These are phyloP conservation scores for Verticillium tricorpus DNA, from an alignment of 2,329 filamentous ascomycete genomes.

Conservation along the genomic window DNA sequence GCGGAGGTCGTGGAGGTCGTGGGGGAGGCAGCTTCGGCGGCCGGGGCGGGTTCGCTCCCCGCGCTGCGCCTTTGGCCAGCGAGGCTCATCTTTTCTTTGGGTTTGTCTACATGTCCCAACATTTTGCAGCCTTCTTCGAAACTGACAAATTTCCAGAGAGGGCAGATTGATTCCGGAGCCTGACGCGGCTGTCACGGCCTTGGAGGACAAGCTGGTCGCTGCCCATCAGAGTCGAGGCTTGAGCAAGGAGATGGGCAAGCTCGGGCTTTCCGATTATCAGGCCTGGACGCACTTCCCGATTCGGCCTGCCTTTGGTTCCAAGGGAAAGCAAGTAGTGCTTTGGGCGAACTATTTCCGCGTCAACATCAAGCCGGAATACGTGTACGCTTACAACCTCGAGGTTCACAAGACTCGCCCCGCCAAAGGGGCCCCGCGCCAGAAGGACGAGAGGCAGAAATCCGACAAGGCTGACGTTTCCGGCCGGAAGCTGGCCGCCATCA, in stretches of 20 bases:
- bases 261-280: conserved; percentile 20
- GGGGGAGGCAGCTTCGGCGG: conserved; percentile 14
- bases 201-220: conserved; percentile 36
- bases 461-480: conserved; percentile 29
- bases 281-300: conserved; percentile 27
- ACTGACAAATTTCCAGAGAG: conserved; percentile 5
- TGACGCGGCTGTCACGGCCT: conserved; percentile 22
- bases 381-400: conserved; percentile 43
- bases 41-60: conserved; percentile 3
- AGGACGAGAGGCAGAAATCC: neutral
- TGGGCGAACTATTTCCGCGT: conserved; percentile 54
- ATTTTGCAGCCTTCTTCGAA: conserved; percentile 4
- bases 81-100: conserved; percentile 8
- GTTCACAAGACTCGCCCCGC: conserved; percentile 17
- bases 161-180: conserved; percentile 12
- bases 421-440: neutral
- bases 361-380: conserved; percentile 24
- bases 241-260: conserved; percentile 28
- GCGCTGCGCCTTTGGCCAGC: conserved; percentile 12
- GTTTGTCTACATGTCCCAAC: conserved; percentile 6
- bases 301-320: conserved; percentile 45
- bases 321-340: conserved; percentile 36
- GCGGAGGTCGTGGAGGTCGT: conserved; percentile 8
- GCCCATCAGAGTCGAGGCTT: conserved; percentile 24
- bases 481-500: conserved; percentile 37